Conservation (phyloP, 768 basidiomycete species). For the Sutorius australiensis region DNA sequence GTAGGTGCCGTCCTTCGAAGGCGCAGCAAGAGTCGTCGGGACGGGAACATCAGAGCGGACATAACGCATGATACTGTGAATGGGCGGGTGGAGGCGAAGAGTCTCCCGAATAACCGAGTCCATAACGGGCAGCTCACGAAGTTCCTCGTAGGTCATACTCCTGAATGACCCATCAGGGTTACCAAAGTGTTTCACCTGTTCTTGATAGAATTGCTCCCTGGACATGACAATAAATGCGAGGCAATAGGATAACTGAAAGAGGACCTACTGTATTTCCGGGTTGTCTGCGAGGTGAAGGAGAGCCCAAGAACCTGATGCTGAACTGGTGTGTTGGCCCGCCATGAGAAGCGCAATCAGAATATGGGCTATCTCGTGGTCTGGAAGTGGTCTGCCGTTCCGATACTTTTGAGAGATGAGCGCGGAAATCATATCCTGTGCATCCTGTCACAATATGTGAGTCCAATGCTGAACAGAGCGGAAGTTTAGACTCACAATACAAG, state of each 20-base stretch:
- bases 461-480: not conserved
- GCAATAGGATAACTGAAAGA: not conserved
- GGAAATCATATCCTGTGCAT: conserved; percentile 89
- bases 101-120: conserved; percentile 93
- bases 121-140: conserved; percentile 77
- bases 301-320: conserved; percentile 87
- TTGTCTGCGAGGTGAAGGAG: conserved; percentile 82
- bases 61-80: conserved; percentile 93
- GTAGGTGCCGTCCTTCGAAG: conserved; percentile 69
- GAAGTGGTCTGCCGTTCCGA: conserved; percentile 70
- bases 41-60: conserved; percentile 84
- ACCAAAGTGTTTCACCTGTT: conserved; percentile 81
- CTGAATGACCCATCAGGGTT: conserved; percentile 78
- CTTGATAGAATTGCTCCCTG: conserved; percentile 81
- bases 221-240: not conserved
- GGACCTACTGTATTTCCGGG: conserved; percentile 66
- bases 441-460: conserved; percentile 33
- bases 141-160: conserved; percentile 79
- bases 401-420: conserved; percentile 83
- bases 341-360: conserved; percentile 98
- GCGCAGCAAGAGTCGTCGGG: conserved; percentile 75
- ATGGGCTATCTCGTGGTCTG: conserved; percentile 92
- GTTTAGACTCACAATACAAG: conserved; percentile 36
- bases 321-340: conserved; percentile 99
- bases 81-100: conserved; percentile 88